Evolutionary conservation across 768 basidiomycete genomes (phyloP), one percentile per base, ranked within the genome.

Genomic region (Suillus luteus): DNA sequence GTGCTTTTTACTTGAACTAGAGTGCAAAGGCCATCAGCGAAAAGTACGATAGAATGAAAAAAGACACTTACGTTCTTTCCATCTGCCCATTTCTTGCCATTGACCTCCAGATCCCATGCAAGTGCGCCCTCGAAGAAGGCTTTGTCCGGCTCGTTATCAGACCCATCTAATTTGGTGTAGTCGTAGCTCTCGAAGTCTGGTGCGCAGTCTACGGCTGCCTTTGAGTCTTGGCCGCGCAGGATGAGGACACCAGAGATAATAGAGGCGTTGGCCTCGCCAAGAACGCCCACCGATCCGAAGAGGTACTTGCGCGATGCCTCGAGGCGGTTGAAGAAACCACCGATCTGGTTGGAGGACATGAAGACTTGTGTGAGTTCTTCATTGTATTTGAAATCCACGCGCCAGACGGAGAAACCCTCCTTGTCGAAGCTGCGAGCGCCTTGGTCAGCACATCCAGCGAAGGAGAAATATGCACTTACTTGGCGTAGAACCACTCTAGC

Each of bases 301-400:
- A 96, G 85, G 83, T 97, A 96, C 78, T 97, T 96, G 78, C 96
- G 90, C 27, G 95, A 95, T 11, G 88, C 97, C 81, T 99, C 97
- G 10, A 99, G 88, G 63, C 97, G 93, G 85, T 96, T 93, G 86
- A 96, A 98, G 88, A 96, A 95, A 19, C 96, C 96, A 64, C 87
- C 86, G 72, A 97, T 87, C 78, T 91, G 92, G 85, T 98, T 98
- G 66, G 87, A 85, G 64, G 93, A 95, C 95, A 94, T 98, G 86
- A 93, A 98, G 60, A 85, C 85, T 77, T 88, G 87, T 24, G 95
- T 95, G 67, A 98, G 88, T 78, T 97, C 96, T 24, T 88, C 82
- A 79, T 92, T 92, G 87, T 96, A 99, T 82, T 96, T 97, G 89
- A 93, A 99, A 81, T 94, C 92, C 62, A 95, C 88, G 63, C 92